Conservation (phyloP, 768 basidiomycete genomes). For the Mycena floridula region DNA sequence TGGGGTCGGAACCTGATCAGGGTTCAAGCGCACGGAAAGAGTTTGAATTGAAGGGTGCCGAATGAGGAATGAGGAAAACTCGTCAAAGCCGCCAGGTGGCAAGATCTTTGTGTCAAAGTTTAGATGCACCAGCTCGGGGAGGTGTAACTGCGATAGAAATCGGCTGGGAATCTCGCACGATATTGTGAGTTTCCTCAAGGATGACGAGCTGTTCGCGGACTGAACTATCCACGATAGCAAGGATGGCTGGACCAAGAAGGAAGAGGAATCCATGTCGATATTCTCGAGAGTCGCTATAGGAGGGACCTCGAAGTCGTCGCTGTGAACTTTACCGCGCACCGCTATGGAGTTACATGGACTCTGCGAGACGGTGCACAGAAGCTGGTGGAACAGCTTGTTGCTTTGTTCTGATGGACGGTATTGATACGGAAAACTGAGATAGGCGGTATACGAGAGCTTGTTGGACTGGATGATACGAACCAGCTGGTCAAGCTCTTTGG, state of each 20-base stretch:
- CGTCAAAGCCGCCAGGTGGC: too few species aligned
- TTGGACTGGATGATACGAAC: background rate
- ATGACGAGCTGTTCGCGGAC: background rate
- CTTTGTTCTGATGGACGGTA: background rate
- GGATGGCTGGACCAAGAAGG: background rate
- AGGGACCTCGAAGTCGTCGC: background rate
- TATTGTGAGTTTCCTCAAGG: background rate
- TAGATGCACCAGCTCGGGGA: too few species aligned
- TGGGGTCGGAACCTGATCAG: too few species aligned
- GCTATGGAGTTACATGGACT: background rate
- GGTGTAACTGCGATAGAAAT: too few species aligned
- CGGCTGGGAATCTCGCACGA: background rate
- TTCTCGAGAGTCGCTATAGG: background rate
- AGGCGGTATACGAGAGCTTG: background rate
- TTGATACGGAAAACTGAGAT: background rate
- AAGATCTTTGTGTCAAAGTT: too few species aligned
- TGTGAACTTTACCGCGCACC: background rate
- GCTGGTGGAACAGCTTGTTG: background rate
- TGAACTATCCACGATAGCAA: background rate
- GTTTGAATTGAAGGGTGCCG: too few species aligned
- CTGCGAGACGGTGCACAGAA: background rate
- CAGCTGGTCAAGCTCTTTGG: background rate
- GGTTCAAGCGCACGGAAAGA: too few species aligned
- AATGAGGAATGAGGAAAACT: too few species aligned
- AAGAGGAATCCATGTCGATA: background rate